Base-by-base conservation (phyloP, 164 flowering plant genomes). In the Pachysandra terminalis region DNA sequence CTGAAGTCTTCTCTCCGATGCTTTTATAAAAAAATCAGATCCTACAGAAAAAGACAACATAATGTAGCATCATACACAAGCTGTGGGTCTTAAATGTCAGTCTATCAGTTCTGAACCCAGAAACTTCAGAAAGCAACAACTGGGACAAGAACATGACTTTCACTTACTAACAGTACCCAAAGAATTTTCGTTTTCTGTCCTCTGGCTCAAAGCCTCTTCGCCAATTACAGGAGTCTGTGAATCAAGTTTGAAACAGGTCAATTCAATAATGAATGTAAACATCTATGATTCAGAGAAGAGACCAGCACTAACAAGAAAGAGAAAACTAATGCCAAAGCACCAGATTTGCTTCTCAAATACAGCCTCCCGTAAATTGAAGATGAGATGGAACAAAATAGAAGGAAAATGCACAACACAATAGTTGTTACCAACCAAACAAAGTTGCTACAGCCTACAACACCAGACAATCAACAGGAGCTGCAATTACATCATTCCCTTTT, bases 21-120 rank as follows among this genome's bases (percentile, higher is more conserved):
- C 74, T 71, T 80, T 81, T 7, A 76, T 24, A 65, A 77, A 80
- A 75, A 81, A 78, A 78, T 71, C 75, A 56, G 74, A 68, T 61
- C 76, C 84, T 81, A 61, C 71, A 63, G 45, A 73, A 54, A 63
- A 1, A 16, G 25, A 24, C 63, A 48, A 28, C 15, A 51, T 12
- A 65, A 37, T 25, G 52, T 15, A 60, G 15, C 23, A 70, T 70
- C 7, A 56, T 22, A 45, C 21, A 24, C 15, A 19, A 55, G 35
- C 16, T 26, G 25, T 32, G 2, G 10, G 19, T 16, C 9, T 19
- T 17, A 25, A 56, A 57, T 23, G 13, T 61, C n/a, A 53, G 51
- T 21, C 21, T 49, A 19, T 51, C 41, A 56, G 26, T 5, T 12
- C 56, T 37, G 8, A 21, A 23, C 8, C 45, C 51, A 45, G 4